phyloP scores from a whole-genome alignment of 1,284 basidiomycete genomes.

The Phellopilus nigrolimitatus region DNA sequence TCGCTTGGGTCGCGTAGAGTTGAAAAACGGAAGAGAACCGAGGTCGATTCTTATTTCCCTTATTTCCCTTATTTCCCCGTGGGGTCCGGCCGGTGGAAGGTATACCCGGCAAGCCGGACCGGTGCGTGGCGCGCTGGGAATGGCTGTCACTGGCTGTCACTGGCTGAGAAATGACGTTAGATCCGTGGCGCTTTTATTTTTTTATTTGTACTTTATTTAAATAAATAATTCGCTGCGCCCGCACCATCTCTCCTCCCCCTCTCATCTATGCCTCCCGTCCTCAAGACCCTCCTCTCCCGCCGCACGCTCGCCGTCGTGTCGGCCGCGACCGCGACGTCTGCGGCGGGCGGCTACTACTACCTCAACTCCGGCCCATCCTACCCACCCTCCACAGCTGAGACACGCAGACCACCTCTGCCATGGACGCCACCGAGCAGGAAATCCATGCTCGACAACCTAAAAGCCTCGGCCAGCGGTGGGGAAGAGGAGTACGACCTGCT shows the following conservation, averaged over 20 bases:
- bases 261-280: conserved; percentile 21
- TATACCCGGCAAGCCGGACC: no score
- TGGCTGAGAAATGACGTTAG: no score
- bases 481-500: conserved; percentile 73
- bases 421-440: conserved; percentile 71
- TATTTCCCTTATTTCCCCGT: no score
- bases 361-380: conserved; percentile 67
- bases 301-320: conserved; percentile 48
- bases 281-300: conserved; percentile 41
- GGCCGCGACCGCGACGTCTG: conserved; percentile 45
- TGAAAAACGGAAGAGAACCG: no score
- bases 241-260: neutral
- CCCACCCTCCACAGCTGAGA: conserved; percentile 54
- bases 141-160: no score
- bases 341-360: conserved; percentile 62
- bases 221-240: no score
- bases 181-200: no score
- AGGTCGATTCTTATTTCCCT: no score
- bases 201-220: no score
- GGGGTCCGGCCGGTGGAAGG: no score
- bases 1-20: no score
- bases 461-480: conserved; percentile 34
- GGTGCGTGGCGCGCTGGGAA: no score
- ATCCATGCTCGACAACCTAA: conserved; percentile 58
- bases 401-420: conserved; percentile 60